Base-by-base conservation (phyloP, 257 asterid species). In the Verbascum thapsus region DNA sequence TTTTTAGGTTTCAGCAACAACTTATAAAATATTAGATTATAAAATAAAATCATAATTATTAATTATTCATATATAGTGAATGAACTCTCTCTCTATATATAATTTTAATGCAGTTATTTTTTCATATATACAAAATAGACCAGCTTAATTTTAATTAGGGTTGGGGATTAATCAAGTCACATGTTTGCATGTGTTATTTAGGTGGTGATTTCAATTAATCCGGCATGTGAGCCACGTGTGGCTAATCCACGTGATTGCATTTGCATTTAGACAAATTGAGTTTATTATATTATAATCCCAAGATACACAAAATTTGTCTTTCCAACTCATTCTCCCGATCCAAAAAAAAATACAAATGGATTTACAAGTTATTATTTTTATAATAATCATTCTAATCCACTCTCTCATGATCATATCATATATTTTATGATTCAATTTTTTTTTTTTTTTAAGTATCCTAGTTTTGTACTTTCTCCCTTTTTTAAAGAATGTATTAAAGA, bases 221-320 rank as follows among this genome's bases (percentile, higher is more conserved):
- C 72, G 70, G 80, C 87, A 78, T 76, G 91, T 74, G 73, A 73
- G 80, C 77, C 78, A 81, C 83, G 77, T 79, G 87, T 71, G 73
- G 51, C 26, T 56, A 32, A 20, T 20, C 60, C 77, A 76, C 77
- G 81, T 80, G 82, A 49, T 35, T 41, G 37, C 69, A 71, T 64
- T 55, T 37, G 17, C 15, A 52, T 1, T 11, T n/a, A 37, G 1
- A 54, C 4, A 23, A 66, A 19, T 69, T 63, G 56, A 67, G 70
- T 78, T n/a, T 62, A 58, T 58, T 6, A 15, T 7, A 61, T 42
- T 56, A 40, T 20, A 58, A 58, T 67, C 63, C 63, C 18, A 30
- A 43, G n/a, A 10, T 19, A 15, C 61, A 56, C 68, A 58, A 43
- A 54, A 44, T 38, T 49, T 15, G 62, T 63, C 68, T 65, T 63